Evolutionary conservation across 2,329 filamentous ascomycete genomes (phyloP).

Genomic region (Fusarium sp.): DNA sequence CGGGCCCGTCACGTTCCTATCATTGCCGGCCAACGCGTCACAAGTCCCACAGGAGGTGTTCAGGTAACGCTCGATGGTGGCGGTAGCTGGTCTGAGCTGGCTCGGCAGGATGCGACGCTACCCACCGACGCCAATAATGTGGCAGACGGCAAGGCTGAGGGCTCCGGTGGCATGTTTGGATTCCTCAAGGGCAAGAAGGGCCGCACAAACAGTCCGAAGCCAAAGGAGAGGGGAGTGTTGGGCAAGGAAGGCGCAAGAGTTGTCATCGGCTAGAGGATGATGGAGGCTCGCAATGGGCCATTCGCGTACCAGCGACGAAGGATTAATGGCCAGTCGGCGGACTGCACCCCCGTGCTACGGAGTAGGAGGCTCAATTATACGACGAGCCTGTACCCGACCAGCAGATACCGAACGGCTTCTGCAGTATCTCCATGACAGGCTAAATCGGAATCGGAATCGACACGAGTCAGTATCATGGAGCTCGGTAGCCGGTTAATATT

Average conservation of each 20-base stretch:
- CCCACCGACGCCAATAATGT: conserved; percentile 72
- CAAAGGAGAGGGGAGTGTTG: conserved; percentile 90
- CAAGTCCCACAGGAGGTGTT: conserved; percentile 84
- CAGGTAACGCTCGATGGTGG: conserved; percentile 92
- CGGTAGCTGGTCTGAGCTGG: conserved; percentile 91
- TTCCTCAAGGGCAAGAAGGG: conserved; percentile 93
- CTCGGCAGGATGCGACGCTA: conserved; percentile 83
- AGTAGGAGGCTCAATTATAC: conserved; percentile 7
- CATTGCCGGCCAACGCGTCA: conserved; percentile 75
- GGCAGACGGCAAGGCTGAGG: conserved; percentile 64
- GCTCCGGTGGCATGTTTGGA: conserved; percentile 86
- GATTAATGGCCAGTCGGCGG: conserved; percentile 19
- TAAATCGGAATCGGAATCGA: neutral
- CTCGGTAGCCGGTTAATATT: conserved; percentile 17
- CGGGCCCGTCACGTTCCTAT: conserved; percentile 61
- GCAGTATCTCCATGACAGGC: conserved; percentile 8
- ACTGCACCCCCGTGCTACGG: conserved; percentile 20
- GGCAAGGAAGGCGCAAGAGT: conserved; percentile 95
- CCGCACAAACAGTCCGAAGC: conserved; percentile 90
- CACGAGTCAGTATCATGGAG: conserved; percentile 8
- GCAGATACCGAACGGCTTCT: conserved; percentile 15
- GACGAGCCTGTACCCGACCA: conserved; percentile 12
- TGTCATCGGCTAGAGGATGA: conserved; percentile 71
- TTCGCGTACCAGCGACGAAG: conserved; percentile 28
- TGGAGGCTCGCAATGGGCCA: conserved; percentile 30